Base-by-base conservation (phyloP, 441 rosid species). In the Euphorbia corollata region DNA sequence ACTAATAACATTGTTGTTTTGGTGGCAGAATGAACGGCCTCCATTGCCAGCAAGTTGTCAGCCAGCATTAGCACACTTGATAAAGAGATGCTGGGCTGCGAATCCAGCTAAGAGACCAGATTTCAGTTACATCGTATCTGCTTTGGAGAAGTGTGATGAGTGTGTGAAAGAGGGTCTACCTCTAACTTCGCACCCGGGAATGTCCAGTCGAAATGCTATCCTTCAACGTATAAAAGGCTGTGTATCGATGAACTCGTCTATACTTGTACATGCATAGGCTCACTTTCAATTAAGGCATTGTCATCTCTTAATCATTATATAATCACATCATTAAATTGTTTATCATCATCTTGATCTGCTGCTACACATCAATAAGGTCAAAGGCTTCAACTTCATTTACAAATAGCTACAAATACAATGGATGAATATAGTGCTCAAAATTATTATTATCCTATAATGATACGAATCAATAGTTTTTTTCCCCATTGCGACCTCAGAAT, bases 131-230 rank as follows among this genome's bases (percentile, higher is more conserved):
- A 92, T 92, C 4, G 98, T 92, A 41, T 81, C 89, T 5, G 83
- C 85, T 4, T 69, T 92, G 59, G 97, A 90, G 83, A 90, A 83
- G 78, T 88, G 84, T 59, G 96, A 92, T 18, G 96, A 85, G 65
- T 88, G 97, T 61, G 85, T 87, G 8, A 88, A 87, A 82, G 98
- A 86, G 71, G 98, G 98, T 6, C 84, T 88, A 56, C 97, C 98
- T 36, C 81, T 90, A 18, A 86, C 85, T 51, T 86, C 85, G 53
- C 93, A 87, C 75, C 84, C 88, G 36, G 82, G 87, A 45, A 83
- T 90, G 16, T 87, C 80, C 0, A 85, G 78, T 73, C 78, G 86
- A 68, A 92, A 84, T n/a, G 81, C 63, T 34, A 85, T 90, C 68
- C 56, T 92, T 38, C 85, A 88, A 65, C 90, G 86, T 65, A 76